Percentiles rank a stretch among this genome's conserved stretches.
These are phyloP conservation scores for Metschnikowia kunwiensis DNA, from an alignment of 805 yeast genomes.

Conservation along the genomic window DNA sequence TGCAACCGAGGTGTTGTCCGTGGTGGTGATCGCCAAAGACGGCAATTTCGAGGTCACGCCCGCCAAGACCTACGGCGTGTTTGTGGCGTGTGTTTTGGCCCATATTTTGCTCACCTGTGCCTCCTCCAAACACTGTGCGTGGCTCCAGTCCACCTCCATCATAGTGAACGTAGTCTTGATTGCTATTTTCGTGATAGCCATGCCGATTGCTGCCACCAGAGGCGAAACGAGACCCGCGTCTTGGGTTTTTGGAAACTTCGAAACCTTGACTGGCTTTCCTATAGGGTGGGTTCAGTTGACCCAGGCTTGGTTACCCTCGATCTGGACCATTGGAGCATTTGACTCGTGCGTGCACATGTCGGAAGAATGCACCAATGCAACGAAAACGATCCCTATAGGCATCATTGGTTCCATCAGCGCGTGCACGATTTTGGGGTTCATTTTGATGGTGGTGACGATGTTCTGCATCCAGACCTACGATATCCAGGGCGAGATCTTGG, in stretches of 20 bases:
- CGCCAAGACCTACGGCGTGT: slow-evolving; percentile 60
- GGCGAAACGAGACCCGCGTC: slow-evolving; percentile 45
- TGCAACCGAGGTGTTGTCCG: slow-evolving; percentile 55
- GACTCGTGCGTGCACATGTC: slow-evolving; percentile 71
- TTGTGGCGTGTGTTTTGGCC: slow-evolving; percentile 54
- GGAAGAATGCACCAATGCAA: slow-evolving; percentile 65
- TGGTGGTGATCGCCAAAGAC: slow-evolving; percentile 51
- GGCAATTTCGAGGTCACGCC: slow-evolving; percentile 53
- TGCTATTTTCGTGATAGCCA: slow-evolving; percentile 55
- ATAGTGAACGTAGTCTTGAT: slow-evolving; percentile 51
- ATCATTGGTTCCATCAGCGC: slow-evolving; percentile 55
- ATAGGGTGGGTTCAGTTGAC: slow-evolving; percentile 51
- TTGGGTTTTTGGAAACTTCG: slow-evolving; percentile 53
- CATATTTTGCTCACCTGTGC: slow-evolving; percentile 53
- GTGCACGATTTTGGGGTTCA: slow-evolving; percentile 59
- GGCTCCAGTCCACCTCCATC: slow-evolving; percentile 58
- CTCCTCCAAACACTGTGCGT: slow-evolving; percentile 55
- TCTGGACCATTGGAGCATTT: slow-evolving; percentile 74
- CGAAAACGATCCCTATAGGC: slow-evolving; percentile 62
- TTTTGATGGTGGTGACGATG: slow-evolving; percentile 48
- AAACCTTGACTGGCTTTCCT: slow-evolving; percentile 53
- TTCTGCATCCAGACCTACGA: slow-evolving; percentile 53
- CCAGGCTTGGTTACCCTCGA: slow-evolving; percentile 56
- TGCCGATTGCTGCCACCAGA: slow-evolving; percentile 55
- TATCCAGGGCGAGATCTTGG: slow-evolving; percentile 20